phyloP scores from a whole-genome alignment of 1,284 basidiomycete genomes.

The Peniophora sp. region DNA sequence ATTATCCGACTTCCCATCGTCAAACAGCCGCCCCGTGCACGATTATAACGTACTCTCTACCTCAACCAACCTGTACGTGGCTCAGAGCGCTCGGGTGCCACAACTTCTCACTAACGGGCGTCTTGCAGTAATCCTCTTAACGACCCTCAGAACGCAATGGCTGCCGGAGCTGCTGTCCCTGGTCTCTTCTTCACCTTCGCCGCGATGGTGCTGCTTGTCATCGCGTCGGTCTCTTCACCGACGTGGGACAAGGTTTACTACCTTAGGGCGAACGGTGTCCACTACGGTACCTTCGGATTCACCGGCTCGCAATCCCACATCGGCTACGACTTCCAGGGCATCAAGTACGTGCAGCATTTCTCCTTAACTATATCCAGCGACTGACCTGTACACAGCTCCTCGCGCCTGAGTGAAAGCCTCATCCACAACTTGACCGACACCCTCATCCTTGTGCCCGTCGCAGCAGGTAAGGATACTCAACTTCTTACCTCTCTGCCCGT shows the following conservation, averaged over 20 bases:
- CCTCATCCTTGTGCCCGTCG: slow-evolving; percentile 74
- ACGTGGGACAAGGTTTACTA: slow-evolving; percentile 69
- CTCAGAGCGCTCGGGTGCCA: no score
- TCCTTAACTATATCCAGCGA: slow-evolving; percentile 2
- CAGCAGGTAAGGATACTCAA: slow-evolving; percentile 41
- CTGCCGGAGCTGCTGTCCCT: slow-evolving; percentile 33
- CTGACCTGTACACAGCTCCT: slow-evolving; percentile 17
- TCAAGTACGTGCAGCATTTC: slow-evolving; percentile 23
- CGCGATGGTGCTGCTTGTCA: slow-evolving; percentile 59
- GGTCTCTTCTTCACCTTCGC: slow-evolving; percentile 47
- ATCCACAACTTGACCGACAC: slow-evolving; percentile 65
- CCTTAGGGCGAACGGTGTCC: slow-evolving; percentile 43
- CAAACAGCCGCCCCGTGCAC: no score
- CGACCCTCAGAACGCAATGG: slow-evolving; percentile 16
- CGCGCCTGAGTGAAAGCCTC: slow-evolving; percentile 37
- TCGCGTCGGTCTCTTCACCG: slow-evolving; percentile 62
- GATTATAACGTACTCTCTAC: no score
- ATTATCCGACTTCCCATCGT: no score
- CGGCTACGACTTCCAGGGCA: slow-evolving; percentile 47
- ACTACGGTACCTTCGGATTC: slow-evolving; percentile 73
- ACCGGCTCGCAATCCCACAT: slow-evolving; percentile 48
- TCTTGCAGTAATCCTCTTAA: no score
- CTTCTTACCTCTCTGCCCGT: no score
- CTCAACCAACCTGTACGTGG: no score
- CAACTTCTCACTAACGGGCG: no score